Conservation (phyloP, 2,329 filamentous ascomycete species). For the Exutisphaerella laricina region DNA sequence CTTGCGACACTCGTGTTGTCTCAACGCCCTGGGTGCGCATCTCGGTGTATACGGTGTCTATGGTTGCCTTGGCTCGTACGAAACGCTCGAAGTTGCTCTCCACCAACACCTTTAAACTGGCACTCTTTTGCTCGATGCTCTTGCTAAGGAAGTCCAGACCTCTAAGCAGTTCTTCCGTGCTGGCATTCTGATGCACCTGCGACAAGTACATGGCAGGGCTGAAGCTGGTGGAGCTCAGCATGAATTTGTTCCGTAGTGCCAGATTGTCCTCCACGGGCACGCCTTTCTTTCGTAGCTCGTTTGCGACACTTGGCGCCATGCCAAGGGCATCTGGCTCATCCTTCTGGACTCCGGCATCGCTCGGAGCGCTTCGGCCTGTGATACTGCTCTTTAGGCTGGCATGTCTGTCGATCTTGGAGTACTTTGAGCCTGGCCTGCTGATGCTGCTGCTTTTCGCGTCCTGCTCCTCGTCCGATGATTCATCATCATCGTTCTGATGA, state of each 20-base stretch:
- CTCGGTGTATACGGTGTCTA: slow-evolving; percentile 97
- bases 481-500: slow-evolving; percentile 46
- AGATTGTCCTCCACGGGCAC: slow-evolving; percentile 76
- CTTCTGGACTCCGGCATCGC: slow-evolving; percentile 70
- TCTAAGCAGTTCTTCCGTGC: slow-evolving; percentile 71
- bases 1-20: slow-evolving; percentile 15
- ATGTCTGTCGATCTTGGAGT: slow-evolving; percentile 74
- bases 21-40: slow-evolving; percentile 71
- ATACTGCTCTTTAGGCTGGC: slow-evolving; percentile 61
- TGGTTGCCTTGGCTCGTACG: slow-evolving; percentile 93
- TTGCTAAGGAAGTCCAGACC: slow-evolving; percentile 81
- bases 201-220: slow-evolving; percentile 88
- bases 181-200: slow-evolving; percentile 80
- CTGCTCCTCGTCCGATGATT: slow-evolving; percentile 39
- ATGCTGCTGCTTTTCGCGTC: slow-evolving; percentile 23
- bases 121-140: slow-evolving; percentile 97
- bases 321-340: slow-evolving; percentile 92
- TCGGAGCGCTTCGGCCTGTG: slow-evolving; percentile 49
- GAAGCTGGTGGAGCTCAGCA: slow-evolving; percentile 93
- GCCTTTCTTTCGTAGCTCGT: slow-evolving; percentile 68
- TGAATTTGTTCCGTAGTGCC: slow-evolving; percentile 72
- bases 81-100: slow-evolving; percentile 99
- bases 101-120: slow-evolving; percentile 89
- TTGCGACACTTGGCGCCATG: slow-evolving; percentile 78
- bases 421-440: slow-evolving; percentile 43